phyloP scores from a whole-genome alignment of 1,284 basidiomycete species.

The Ustilago curta region DNA sequence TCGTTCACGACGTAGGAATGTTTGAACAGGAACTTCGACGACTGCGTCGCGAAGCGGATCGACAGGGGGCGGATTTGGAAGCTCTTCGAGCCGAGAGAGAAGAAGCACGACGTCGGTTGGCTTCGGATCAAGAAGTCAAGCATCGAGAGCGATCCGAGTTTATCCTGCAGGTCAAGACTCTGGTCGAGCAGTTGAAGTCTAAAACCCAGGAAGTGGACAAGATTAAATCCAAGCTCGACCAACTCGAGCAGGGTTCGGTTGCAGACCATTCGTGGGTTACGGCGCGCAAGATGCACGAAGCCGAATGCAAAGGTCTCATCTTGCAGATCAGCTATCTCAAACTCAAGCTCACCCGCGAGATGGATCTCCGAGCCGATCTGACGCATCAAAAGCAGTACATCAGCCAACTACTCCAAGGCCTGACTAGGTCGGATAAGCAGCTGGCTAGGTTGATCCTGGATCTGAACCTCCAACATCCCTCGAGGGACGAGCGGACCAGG shows the following conservation, averaged over 20 bases:
- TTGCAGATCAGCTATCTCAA: constrained; percentile 92
- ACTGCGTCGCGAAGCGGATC: constrained; percentile 46
- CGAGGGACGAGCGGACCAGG: constrained; percentile 10
- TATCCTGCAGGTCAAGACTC: constrained; percentile 28
- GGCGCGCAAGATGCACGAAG: constrained; percentile 74
- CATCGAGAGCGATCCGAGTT: constrained; percentile 31
- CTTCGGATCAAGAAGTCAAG: constrained; percentile 22
- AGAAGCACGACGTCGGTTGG: constrained; percentile 22
- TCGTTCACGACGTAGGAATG: constrained; percentile 52
- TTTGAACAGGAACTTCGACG: constrained; percentile 51
- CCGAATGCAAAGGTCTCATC: constrained; percentile 87
- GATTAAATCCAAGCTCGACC: constrained; percentile 42
- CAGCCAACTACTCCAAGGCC: constrained; percentile 30
- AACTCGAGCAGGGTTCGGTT: constrained; percentile 26
- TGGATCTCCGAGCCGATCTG: constrained; percentile 81
- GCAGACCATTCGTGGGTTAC: constrained; percentile 25
- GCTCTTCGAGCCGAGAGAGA: constrained; percentile 40
- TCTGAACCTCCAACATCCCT: constrained; percentile 27
- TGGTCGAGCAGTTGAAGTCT: constrained; percentile 41
- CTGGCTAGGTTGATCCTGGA: constrained; percentile 39
- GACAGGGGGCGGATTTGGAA: constrained; percentile 53
- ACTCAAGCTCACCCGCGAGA: constrained; percentile 87
- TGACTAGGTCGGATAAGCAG: constrained; percentile 24
- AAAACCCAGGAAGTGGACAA: constrained; percentile 32
- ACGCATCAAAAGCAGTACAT: constrained; percentile 79